phyloP scores from a whole-genome alignment of 2,329 filamentous ascomycete genomes.

The Diaporthe destruens region DNA sequence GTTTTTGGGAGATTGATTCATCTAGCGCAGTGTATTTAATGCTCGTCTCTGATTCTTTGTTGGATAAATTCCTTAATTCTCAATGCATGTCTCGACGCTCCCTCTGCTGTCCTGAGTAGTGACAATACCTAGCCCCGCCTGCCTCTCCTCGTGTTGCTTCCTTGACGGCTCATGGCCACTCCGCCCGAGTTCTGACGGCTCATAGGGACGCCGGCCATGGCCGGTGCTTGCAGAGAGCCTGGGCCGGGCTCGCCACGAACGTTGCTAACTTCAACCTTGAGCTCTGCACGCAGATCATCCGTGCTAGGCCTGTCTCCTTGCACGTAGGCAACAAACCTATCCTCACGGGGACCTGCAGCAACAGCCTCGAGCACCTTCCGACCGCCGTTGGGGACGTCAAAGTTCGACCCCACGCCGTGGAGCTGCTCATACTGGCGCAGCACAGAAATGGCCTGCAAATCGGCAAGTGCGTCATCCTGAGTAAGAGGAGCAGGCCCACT shows the following conservation, averaged over 20 bases:
- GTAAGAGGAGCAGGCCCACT: conserved; percentile 67
- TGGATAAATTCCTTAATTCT: neutral
- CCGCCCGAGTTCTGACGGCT: conserved; percentile 70
- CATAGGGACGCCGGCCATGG: conserved; percentile 61
- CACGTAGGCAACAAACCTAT: conserved; percentile 63
- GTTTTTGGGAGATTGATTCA: neutral
- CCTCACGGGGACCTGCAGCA: conserved; percentile 60
- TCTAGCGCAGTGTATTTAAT: conserved; percentile 29
- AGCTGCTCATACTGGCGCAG: conserved; percentile 68
- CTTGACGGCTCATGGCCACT: conserved; percentile 68
- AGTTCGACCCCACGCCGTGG: conserved; percentile 67
- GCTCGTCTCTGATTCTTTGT: neutral
- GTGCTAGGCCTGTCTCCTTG: conserved; percentile 60
- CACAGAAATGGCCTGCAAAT: conserved; percentile 69
- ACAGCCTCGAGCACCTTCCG: conserved; percentile 69
- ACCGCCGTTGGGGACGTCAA: conserved; percentile 66
- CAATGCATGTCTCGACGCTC: neutral
- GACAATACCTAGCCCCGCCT: conserved; percentile 43
- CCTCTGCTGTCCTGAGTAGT: neutral
- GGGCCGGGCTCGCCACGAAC: conserved; percentile 53
- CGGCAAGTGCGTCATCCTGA: conserved; percentile 65
- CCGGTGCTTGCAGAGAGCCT: conserved; percentile 50
- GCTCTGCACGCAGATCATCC: conserved; percentile 62
- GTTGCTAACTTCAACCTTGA: conserved; percentile 62
- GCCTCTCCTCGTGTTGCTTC: conserved; percentile 63